Conservation (phyloP, 352 stramenopile species). For the Phytophthora sp. region DNA sequence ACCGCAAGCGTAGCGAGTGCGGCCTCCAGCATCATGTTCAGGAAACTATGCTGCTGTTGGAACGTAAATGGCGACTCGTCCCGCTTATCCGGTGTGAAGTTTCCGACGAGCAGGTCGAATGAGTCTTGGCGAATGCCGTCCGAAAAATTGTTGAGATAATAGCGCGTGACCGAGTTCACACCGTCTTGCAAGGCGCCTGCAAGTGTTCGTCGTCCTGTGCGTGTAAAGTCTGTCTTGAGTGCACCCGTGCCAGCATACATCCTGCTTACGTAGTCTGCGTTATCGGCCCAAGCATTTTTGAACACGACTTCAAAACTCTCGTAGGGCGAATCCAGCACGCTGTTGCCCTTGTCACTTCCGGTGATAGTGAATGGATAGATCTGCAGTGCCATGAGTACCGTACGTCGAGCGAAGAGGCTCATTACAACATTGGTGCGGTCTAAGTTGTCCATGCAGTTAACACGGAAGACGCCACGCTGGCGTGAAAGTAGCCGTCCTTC, state of each 20-base stretch:
- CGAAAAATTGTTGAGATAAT: constrained; percentile 97
- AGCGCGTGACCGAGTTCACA: constrained; percentile 93
- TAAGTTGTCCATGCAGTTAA: constrained; percentile 99
- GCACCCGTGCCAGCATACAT: constrained; percentile 96
- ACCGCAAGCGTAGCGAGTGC: constrained; percentile 54
- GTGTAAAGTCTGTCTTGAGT: constrained; percentile 97
- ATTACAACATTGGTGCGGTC: constrained; percentile 92
- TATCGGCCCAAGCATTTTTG: constrained; percentile 94
- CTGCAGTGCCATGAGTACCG: constrained; percentile 79
- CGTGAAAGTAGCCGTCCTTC: constrained; percentile 56
- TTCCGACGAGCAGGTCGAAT: constrained; percentile 91
- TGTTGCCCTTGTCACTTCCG: constrained; percentile 63
- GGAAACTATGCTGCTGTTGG: constrained; percentile 83
- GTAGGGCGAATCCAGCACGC: constrained; percentile 73
- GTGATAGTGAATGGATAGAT: constrained; percentile 58
- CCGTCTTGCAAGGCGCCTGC: constrained; percentile 93
- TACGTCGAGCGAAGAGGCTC: constrained; percentile 89
- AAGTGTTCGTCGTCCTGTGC: constrained; percentile 93
- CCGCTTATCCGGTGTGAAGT: constrained; percentile 78
- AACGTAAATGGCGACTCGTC: constrained; percentile 84
- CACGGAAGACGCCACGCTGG: constrained; percentile 94
- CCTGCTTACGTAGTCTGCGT: constrained; percentile 94
- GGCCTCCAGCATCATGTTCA: constrained; percentile 67
- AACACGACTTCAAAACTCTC: constrained; percentile 77
- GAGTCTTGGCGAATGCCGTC: constrained; percentile 94